A percentile compares a stretch with the other conserved stretches of the same genome.
Conservation (phyloP, 495 filamentous ascomycete species). For the Penicillium ochrochloron region DNA sequence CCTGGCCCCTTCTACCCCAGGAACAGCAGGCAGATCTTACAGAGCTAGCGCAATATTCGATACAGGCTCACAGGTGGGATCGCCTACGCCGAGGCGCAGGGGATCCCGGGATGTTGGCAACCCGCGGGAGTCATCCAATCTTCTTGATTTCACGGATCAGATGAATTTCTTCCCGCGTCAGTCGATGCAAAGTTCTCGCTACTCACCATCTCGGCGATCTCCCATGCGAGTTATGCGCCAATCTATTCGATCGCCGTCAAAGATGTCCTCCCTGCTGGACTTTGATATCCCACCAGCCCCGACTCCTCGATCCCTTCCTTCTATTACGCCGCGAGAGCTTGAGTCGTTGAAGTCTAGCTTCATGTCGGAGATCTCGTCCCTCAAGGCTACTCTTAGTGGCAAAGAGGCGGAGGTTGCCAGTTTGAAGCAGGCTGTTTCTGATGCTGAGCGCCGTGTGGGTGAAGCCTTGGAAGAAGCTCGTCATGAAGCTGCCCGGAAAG, state of each 20-base stretch:
- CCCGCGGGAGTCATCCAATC: constrained; percentile 46
- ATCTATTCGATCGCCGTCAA: constrained; percentile 44
- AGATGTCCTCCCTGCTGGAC: constrained; percentile 69
- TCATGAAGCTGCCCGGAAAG: constrained; percentile 69
- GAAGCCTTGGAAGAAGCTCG: constrained; percentile 80
- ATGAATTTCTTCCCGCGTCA: constrained; percentile 58
- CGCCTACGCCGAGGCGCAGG: constrained; percentile 63
- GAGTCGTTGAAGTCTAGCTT: constrained; percentile 89
- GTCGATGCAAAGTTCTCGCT: constrained; percentile 43
- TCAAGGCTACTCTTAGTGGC: constrained; percentile 86
- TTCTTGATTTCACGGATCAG: constrained; percentile 89
- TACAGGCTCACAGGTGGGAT: constrained; percentile 47
- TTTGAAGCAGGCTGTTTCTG: constrained; percentile 81
- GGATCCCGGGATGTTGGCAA: constrained; percentile 61
- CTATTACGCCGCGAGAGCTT: constrained; percentile 87
- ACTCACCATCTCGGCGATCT: constrained; percentile 52
- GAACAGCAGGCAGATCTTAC: constrained; percentile 37
- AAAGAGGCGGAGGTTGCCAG: constrained; percentile 87
- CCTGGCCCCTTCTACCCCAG: constrained; percentile 41
- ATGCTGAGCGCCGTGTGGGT: constrained; percentile 90
- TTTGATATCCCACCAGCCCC: constrained; percentile 90
- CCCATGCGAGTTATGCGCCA: constrained; percentile 41
- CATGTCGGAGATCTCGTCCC: constrained; percentile 84
- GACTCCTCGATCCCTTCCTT: constrained; percentile 88
- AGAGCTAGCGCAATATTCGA: constrained; percentile 40